Base-by-base conservation (phyloP, 1,139 yeast species). In the Geotrichum histeridarum region DNA sequence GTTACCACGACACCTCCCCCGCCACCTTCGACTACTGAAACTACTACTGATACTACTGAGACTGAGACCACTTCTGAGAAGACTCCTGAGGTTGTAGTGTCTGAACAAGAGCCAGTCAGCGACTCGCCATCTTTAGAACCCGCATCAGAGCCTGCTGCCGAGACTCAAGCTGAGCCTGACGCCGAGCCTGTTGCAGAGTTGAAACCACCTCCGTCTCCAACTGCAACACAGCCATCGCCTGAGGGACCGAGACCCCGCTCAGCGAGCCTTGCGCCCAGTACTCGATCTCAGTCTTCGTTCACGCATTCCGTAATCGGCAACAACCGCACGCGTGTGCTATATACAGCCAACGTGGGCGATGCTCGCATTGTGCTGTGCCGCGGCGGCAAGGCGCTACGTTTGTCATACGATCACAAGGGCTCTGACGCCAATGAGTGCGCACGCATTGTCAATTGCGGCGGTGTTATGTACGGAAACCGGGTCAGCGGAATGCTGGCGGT, bases 401-500 rank as follows among this genome's bases (percentile, higher is more conserved):
- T 93, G 46, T 82, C 96, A 0, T 91, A 93, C 68, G 99, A 93
- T 67, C 99, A 93, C 71, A 93, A 93, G 69, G 96, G 97, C 1
- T 79, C 88, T 1, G 99, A 94, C 69, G 70, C 73, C 8, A 73
- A 81, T 64, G 99, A 93, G 67, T 80, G 84, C 57, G 81, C 79
- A 61, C 77, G 99, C 59, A 84, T 93, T 17, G 79, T 81, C 54
- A 78, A 82, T 51, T 77, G 81, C 4, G 99, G 99, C 1, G 99
- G 99, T 0, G 72, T 93, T 38, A 81, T 93, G 56, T 80, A 94
- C 79, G 89, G 89, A 64, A 86, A 89, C 62, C 78, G 99, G 61
- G 99, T 93, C 39, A 93, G 91, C 68, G 99, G 99, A 5, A 91
- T 94, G 67, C 76, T 94, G 54, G 98, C 99, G 0, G 96, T 93